Conservation (phyloP, 306 rosid genomes). For the Vicia sativa region DNA sequence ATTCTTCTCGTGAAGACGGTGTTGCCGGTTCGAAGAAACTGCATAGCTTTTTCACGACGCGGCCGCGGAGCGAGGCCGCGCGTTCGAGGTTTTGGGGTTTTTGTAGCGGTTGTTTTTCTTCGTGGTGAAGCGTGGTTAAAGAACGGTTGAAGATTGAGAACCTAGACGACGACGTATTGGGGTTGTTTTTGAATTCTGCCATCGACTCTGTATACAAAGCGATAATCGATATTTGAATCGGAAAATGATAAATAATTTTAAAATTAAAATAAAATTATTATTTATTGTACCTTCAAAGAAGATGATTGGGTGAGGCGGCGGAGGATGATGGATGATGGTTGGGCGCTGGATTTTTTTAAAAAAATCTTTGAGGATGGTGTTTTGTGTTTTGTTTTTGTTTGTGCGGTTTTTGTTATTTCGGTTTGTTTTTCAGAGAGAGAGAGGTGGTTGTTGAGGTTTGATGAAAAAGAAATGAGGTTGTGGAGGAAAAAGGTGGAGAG, state of each 20-base stretch:
- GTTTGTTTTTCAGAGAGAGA: too few relatives aligned
- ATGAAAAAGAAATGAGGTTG: conserved; percentile 6
- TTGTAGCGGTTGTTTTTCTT: conserved; percentile 27
- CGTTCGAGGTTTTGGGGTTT: conserved; percentile 56
- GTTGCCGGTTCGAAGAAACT: conserved; percentile 58
- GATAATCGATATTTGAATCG: neutral
- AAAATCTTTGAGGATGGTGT: conserved; percentile 7
- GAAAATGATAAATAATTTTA: neutral
- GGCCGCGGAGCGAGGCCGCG: conserved; percentile 66
- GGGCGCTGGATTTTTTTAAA: conserved; percentile 5
- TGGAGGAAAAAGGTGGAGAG: conserved; percentile 14
- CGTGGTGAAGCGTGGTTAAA: conserved; percentile 37
- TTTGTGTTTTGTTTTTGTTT: conserved; percentile 19
- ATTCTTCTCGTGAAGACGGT: conserved; percentile 29
- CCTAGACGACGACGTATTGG: conserved; percentile 41
- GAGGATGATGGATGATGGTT: neutral
- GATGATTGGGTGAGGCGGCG: neutral
- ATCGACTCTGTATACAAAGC: conserved; percentile 31
- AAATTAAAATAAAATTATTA: neutral
- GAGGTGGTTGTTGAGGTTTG: neutral
- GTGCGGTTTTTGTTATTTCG: too few relatives aligned
- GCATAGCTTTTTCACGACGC: conserved; percentile 74
- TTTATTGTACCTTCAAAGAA: conserved; percentile 18
- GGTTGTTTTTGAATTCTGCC: conserved; percentile 43
- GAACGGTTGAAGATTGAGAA: conserved; percentile 73